Conservation (phyloP, 306 rosid genomes). For the Cicer arietinum region DNA sequence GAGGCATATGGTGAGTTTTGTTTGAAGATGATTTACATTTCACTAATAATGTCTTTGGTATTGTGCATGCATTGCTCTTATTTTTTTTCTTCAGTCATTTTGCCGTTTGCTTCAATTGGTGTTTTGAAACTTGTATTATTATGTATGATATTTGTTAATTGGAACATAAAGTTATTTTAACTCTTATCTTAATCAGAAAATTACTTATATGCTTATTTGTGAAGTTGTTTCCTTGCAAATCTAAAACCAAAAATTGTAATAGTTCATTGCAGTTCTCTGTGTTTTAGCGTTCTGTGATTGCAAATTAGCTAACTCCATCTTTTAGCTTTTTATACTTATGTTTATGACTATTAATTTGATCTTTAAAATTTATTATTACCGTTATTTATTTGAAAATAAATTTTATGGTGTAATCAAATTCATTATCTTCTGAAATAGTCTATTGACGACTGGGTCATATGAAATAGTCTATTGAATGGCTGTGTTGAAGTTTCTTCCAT, state of each 20-base stretch:
- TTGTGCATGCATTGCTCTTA: not conserved
- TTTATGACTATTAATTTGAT: not conserved
- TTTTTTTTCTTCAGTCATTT: conserved; percentile 2
- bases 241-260: not conserved
- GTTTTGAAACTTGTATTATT: conserved; percentile 3
- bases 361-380: not conserved
- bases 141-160: not conserved
- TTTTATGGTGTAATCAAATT: conserved; percentile 2
- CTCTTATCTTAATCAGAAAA: not conserved
- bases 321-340: conserved; percentile 16
- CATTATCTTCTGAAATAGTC: conserved; percentile 15
- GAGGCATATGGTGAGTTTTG: conserved; percentile 95
- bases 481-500: conserved; percentile 7
- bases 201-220: not conserved
- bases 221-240: conserved; percentile 18
- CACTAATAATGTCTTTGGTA: conserved; percentile 16
- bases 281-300: conserved; percentile 11
- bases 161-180: not conserved
- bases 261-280: conserved; percentile 19
- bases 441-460: not conserved
- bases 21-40: conserved; percentile 28
- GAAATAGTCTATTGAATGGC: not conserved
- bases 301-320: not conserved
- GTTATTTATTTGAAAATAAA: not conserved
- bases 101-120: conserved; percentile 32